phyloP scores from a whole-genome alignment of 1,284 basidiomycete genomes.

The Marasmius fiardii region DNA sequence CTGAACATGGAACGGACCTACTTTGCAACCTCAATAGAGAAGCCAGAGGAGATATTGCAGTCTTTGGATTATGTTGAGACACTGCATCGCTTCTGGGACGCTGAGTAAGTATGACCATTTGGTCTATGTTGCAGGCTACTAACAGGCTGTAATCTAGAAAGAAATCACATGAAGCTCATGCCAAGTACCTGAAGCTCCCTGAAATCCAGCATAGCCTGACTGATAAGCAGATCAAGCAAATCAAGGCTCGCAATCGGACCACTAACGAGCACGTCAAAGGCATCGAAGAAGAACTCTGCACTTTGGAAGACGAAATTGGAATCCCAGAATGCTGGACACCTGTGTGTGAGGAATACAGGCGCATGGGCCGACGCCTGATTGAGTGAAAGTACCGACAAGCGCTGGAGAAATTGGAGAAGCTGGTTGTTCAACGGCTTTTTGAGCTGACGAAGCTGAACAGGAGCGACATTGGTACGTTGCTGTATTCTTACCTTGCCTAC shows the following conservation, averaged over 20 bases:
- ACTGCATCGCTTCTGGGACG: slow-evolving; percentile 10
- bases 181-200: background rate
- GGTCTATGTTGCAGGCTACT: background rate
- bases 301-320: slow-evolving; percentile 7
- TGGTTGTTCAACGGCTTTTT: slow-evolving; percentile 22
- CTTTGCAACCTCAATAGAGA: slow-evolving; percentile 14
- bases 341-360: slow-evolving; percentile 7
- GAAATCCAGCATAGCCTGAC: background rate
- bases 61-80: slow-evolving; percentile 19
- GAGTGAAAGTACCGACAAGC: slow-evolving; percentile 18
- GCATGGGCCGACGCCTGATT: background rate
- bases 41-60: slow-evolving; percentile 11
- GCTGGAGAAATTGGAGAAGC: slow-evolving; percentile 18
- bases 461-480: background rate
- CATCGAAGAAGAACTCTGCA: slow-evolving; percentile 1
- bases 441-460: slow-evolving; percentile 15
- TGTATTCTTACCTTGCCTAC: background rate
- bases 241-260: background rate
- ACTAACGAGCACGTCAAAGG: background rate
- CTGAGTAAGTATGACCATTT: slow-evolving; percentile 14
- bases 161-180: background rate
- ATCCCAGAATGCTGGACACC: slow-evolving; percentile 14
- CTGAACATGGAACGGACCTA: slow-evolving; percentile 18
- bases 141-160: background rate
- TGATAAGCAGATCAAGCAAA: background rate